These are phyloP conservation scores for Camillea tinctor DNA, from an alignment of 2,329 filamentous ascomycete species.

Conservation along the genomic window DNA sequence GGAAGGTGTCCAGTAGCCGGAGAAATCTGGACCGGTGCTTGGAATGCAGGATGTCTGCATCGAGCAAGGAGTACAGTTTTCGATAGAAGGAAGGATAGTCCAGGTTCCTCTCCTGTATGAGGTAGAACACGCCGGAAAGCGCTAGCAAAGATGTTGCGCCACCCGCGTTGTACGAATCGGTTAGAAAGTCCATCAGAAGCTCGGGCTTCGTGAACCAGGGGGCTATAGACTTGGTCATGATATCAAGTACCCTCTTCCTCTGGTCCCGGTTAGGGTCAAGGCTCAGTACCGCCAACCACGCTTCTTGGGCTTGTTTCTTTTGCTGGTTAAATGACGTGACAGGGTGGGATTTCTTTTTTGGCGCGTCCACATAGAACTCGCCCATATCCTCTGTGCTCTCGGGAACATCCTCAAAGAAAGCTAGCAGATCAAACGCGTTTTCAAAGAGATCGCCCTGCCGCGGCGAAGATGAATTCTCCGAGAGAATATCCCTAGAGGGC, in stretches of 20 bases:
- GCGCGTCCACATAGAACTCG: slow-evolving; percentile 64
- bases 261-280: slow-evolving; percentile 67
- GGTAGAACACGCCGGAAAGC: slow-evolving; percentile 88
- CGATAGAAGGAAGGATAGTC: slow-evolving; percentile 94
- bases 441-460: slow-evolving; percentile 45
- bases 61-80: slow-evolving; percentile 90
- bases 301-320: slow-evolving; percentile 78
- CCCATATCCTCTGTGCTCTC: slow-evolving; percentile 64
- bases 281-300: slow-evolving; percentile 78
- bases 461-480: slow-evolving; percentile 20
- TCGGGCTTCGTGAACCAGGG: slow-evolving; percentile 90
- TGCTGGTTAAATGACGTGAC: slow-evolving; percentile 66
- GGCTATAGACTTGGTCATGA: slow-evolving; percentile 74
- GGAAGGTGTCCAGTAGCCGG: slow-evolving; percentile 84
- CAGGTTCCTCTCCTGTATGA: slow-evolving; percentile 90
- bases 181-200: slow-evolving; percentile 91
- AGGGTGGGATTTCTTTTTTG: slow-evolving; percentile 65
- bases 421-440: slow-evolving; percentile 61
- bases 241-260: slow-evolving; percentile 73
- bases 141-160: slow-evolving; percentile 86
- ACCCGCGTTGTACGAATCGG: slow-evolving; percentile 85
- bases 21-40: slow-evolving; percentile 94
- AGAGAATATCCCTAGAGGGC: slow-evolving; percentile 29
- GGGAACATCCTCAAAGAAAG: slow-evolving; percentile 69
- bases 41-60: slow-evolving; percentile 83